Evolutionary conservation across 371 early-diverging fungal species (phyloP).

Genomic region (Mortierella sp.): DNA sequence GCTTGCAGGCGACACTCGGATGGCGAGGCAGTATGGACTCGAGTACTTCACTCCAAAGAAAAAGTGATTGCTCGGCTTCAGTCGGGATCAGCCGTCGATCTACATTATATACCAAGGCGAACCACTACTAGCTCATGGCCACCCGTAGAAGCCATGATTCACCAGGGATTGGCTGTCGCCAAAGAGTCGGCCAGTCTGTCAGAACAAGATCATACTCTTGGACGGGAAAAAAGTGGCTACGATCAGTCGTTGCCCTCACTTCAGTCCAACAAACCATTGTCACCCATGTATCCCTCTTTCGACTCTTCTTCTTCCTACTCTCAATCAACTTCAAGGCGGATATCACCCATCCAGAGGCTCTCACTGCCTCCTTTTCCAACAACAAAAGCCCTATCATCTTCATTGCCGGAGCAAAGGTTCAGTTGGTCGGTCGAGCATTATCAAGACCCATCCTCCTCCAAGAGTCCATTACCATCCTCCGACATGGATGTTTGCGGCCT

Average conservation of each 20-base stretch:
- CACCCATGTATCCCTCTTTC: too few species aligned
- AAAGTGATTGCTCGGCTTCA: conserved; percentile 5
- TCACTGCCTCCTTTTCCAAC: neutral
- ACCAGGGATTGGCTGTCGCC: conserved; percentile 8
- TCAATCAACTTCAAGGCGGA: too few species aligned
- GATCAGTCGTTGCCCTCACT: too few species aligned
- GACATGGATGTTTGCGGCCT: too few species aligned
- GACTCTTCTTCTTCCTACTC: too few species aligned
- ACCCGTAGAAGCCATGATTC: conserved; percentile 11
- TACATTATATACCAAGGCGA: neutral
- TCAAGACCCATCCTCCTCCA: too few species aligned
- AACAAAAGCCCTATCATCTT: neutral
- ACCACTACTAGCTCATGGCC: neutral
- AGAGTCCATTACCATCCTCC: too few species aligned
- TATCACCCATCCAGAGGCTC: neutral
- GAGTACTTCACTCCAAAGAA: neutral
- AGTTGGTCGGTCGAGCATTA: too few species aligned
- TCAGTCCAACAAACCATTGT: too few species aligned
- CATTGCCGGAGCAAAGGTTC: neutral
- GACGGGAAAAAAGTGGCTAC: too few species aligned
- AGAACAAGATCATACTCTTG: too few species aligned
- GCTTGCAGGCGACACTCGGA: conserved; percentile 6
- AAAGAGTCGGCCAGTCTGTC: neutral
- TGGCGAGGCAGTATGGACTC: conserved; percentile 5
- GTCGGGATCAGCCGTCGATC: neutral